Evolutionary conservation across 2,329 filamentous ascomycete species (phyloP).

Genomic region (Coniochaeta sp.): DNA sequence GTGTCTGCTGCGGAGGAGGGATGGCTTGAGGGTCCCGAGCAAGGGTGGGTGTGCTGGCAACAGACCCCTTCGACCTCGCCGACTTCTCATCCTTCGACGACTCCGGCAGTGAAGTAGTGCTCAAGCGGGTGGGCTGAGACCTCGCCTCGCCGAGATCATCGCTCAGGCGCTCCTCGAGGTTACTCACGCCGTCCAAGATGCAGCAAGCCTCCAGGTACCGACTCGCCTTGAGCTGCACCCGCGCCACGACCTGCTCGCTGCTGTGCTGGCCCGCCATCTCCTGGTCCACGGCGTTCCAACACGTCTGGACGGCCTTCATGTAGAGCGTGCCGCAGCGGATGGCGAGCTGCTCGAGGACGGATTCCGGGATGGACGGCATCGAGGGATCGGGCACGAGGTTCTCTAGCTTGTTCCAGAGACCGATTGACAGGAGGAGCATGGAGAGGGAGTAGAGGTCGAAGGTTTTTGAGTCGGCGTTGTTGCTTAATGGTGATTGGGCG

Average conservation of each 20-base stretch:
- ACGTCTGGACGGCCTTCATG: conserved; percentile 66
- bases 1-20: not conserved
- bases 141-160: conserved; percentile 33
- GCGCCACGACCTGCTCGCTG: conserved; percentile 44
- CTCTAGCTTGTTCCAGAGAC: conserved; percentile 65
- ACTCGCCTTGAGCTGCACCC: conserved; percentile 46
- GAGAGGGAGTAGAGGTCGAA: conserved; percentile 68
- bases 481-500: conserved; percentile 37
- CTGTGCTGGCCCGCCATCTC: conserved; percentile 40
- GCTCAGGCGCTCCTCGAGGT: conserved; percentile 45
- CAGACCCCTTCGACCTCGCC: not conserved
- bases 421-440: conserved; percentile 66
- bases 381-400: conserved; percentile 38
- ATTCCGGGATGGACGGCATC: conserved; percentile 48
- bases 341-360: conserved; percentile 55
- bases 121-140: conserved; percentile 7
- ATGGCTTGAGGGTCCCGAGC: not conserved
- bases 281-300: conserved; percentile 63
- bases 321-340: conserved; percentile 68
- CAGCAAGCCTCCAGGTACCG: conserved; percentile 56
- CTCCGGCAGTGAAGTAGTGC: conserved; percentile 8
- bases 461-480: conserved; percentile 47
- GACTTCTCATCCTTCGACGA: conserved; percentile 11
- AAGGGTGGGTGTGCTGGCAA: not conserved
- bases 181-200: conserved; percentile 52